These are phyloP conservation scores for Neonectria punicea DNA, from an alignment of 2,329 filamentous ascomycete genomes.

Conservation along the genomic window DNA sequence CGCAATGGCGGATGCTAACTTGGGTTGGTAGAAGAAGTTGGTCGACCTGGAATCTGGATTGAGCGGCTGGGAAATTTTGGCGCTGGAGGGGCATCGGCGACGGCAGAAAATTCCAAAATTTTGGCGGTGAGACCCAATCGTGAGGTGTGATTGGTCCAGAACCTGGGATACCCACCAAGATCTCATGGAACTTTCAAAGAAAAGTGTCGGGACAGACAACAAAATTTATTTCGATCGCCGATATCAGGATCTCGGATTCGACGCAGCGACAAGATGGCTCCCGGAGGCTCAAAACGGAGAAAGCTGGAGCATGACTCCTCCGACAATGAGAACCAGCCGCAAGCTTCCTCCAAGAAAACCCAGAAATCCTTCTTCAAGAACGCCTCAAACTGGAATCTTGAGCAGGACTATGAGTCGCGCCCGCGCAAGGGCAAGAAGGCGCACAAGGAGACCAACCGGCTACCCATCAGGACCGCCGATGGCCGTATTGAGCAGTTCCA, in stretches of 20 bases:
- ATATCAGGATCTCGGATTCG: conserved; percentile 21
- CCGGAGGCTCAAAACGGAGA: conserved; percentile 65
- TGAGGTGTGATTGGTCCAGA: conserved; percentile 36
- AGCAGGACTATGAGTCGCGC: conserved; percentile 88
- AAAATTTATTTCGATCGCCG: conserved; percentile 30
- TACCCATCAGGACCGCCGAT: conserved; percentile 89
- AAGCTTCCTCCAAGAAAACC: conserved; percentile 51
- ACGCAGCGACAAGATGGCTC: conserved; percentile 53
- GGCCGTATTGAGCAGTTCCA: conserved; percentile 74
- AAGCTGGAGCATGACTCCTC: conserved; percentile 65
- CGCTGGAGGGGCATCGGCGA: conserved; percentile 27
- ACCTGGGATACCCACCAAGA: conserved; percentile 23
- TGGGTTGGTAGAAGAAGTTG: conserved; percentile 1
- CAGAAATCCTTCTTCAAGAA: conserved; percentile 76
- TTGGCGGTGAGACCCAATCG: conserved; percentile 50
- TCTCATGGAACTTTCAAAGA: conserved; percentile 27
- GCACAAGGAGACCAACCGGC: conserved; percentile 74
- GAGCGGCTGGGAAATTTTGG: conserved; percentile 29
- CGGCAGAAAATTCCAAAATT: conserved; percentile 50
- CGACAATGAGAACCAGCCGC: conserved; percentile 55
- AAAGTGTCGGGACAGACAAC: conserved; percentile 27
- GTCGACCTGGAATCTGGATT: conserved; percentile 13
- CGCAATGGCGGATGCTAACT: conserved; percentile 10
- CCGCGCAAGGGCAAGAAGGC: conserved; percentile 82
- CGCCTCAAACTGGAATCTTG: conserved; percentile 87